Base-by-base conservation (phyloP, 176 grass and related monocot genomes). In the Coix lacrymajobi region DNA sequence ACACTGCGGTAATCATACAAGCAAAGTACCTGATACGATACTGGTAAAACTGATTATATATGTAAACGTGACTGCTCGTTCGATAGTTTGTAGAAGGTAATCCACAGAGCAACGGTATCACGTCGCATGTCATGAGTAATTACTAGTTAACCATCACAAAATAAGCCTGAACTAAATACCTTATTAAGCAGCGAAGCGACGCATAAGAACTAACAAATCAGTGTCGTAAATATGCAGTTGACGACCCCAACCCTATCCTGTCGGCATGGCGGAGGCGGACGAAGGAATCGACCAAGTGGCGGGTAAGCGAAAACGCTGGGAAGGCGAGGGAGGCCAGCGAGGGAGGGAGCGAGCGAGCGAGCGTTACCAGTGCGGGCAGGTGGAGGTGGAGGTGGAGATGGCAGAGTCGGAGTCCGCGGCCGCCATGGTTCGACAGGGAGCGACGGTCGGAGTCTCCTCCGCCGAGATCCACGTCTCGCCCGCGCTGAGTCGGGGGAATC, bases 311-410 rank as follows among this genome's bases (percentile, higher is more conserved):
- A 30, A 56, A 13, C 66, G 75, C 15, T 17, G 32, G 8, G 63
- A 16, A 32, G 32, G 40, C 22, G 41, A 11, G 7, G 2, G 41
- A 22, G 40, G 69, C 24, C 12, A 54, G 49, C 1, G 15, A 54
- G 49, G 22, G 52, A 56, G 52, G 2, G n/a, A 24, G n/a, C n/a
- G n/a, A n/a, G n/a, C n/a, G 24, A 1, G 57, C 15, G 26, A 15
- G 60, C 12, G 11, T 62, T 62, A 72, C 69, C 92, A 94, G 92
- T 92, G 84, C 71, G 80, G 51, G 77, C 92, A 94, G 83, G 92
- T 88, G 65, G 85, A 83, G 83, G 92, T 88, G 65, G 85, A 83
- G 78, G 71, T 67, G n/a, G 67, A 2, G 38, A 73, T 1, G 57
- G 19, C 78, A 57, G 37, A 38, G 41, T 82, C 88, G 71, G 70